phyloP scores from a whole-genome alignment of 202 grass and related monocot species.

The Tripidium arundinaceum region DNA sequence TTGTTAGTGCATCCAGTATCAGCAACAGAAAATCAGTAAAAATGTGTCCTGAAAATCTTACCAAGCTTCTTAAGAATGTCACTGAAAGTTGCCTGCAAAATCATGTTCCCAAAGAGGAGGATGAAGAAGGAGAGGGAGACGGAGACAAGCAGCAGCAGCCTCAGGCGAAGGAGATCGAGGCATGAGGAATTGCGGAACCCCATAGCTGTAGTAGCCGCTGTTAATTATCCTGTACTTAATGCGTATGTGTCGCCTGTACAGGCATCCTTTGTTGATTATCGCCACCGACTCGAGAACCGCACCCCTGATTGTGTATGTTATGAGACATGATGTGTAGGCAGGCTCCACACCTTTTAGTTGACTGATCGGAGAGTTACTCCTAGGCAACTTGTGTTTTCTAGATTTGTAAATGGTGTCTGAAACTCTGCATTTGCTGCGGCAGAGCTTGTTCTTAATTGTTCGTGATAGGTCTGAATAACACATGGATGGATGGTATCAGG shows the following conservation, averaged over 20 bases:
- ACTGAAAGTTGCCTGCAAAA: constrained; percentile 94
- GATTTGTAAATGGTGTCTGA: constrained; percentile 30
- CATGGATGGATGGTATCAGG: constrained; percentile 14
- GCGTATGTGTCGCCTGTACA: constrained; percentile 21
- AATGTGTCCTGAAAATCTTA: constrained; percentile 27
- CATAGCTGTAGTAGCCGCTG: constrained; percentile 36
- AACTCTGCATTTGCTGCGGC: constrained; percentile 33
- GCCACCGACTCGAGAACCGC: not conserved
- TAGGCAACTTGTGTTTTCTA: constrained; percentile 31
- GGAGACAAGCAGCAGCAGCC: constrained; percentile 42
- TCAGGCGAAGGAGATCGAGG: constrained; percentile 31
- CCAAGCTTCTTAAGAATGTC: constrained; percentile 90
- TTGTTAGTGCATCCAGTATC: constrained; percentile 12
- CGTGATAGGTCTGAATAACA: constrained; percentile 29
- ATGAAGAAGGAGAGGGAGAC: constrained; percentile 59
- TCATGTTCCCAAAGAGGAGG: constrained; percentile 47
- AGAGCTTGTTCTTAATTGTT: constrained; percentile 34
- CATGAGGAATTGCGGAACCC: constrained; percentile 29
- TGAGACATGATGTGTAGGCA: constrained; percentile 35
- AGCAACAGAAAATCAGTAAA: not conserved
- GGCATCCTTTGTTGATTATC: constrained; percentile 36
- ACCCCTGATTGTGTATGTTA: constrained; percentile 43
- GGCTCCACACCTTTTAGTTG: constrained; percentile 39
- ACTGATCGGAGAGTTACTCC: constrained; percentile 33
- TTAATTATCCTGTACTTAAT: constrained; percentile 38